Evolutionary conservation across 2,329 filamentous ascomycete genomes (phyloP), one percentile per base, ranked within the genome.

Genomic region (Beauveria caledonica): DNA sequence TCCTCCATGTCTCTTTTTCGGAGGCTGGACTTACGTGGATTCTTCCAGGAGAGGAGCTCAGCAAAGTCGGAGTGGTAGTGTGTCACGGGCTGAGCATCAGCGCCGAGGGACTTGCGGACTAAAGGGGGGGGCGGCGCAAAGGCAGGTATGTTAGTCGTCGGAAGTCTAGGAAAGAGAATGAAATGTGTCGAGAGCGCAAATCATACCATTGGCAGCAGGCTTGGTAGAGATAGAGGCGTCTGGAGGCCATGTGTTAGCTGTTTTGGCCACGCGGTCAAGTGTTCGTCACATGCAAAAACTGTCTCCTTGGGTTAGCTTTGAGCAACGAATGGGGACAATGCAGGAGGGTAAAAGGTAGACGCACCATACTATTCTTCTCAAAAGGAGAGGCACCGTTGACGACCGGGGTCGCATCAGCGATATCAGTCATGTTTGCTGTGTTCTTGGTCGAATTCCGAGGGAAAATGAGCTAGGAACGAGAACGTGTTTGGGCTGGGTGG

Each of bases 41-140:
- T 85, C 70, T 86, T 80, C 84, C 86, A 88, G 66, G 85, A 87
- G 63, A 89, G 77, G 61, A 89, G 78, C 71, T 86, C 84, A 55
- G 80, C 82, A 74, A 89, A 88, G 74, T 88, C 84, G 17, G 85
- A 88, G 76, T 88, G 85, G 72, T 88, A 89, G 73, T 87, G 84
- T 62, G 84, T 87, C 69, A 87, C 73, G 55, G 81, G 80, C 72
- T 87, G 83, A 67, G 58, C 58, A 5, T 60, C 46, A 67, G 58
- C 58, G 5, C 39, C 46, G 29, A 54, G 46, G 44, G 58, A 51
- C 58, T 60, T 54, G 40, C 50, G 50, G 50, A 44, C 59, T 60
- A 27, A n/a, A 21, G 23, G 50, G 23, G 10, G 56, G 50, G 3
- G 50, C 27, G 36, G 50, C 58, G 58, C 49, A 46, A 53, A 54